These are phyloP conservation scores for Staphylotrichum longicolle DNA, from an alignment of 495 filamentous ascomycete genomes.

Conservation along the genomic window DNA sequence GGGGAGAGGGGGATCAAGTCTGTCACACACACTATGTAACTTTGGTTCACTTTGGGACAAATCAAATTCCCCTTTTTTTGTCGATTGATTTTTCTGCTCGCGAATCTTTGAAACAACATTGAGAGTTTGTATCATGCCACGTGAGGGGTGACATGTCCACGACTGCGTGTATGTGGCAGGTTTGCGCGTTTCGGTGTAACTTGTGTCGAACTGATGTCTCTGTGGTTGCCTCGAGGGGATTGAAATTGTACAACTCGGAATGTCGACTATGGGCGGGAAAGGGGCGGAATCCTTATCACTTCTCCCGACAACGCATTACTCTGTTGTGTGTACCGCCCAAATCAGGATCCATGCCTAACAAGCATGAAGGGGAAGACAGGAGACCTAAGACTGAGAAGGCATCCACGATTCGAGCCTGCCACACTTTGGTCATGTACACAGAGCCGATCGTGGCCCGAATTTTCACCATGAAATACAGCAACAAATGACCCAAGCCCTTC, in stretches of 20 bases:
- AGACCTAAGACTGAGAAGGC: not conserved
- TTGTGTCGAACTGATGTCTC: too few species aligned
- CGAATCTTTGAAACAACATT: not conserved
- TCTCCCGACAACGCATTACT: too few species aligned
- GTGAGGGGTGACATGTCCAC: too few species aligned
- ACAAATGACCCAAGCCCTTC: slow-evolving; percentile 26
- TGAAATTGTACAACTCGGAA: too few species aligned
- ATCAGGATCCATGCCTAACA: too few species aligned
- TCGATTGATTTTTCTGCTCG: not conserved
- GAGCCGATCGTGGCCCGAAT: slow-evolving; percentile 1
- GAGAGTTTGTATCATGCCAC: not conserved
- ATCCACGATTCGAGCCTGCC: slow-evolving; percentile 11
- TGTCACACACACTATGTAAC: not conserved
- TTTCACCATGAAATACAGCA: slow-evolving; percentile 21
- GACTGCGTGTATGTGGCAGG: too few species aligned
- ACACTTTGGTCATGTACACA: slow-evolving; percentile 8
- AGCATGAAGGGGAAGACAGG: too few species aligned
- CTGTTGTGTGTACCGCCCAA: too few species aligned
- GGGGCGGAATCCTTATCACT: too few species aligned
- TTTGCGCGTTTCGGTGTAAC: too few species aligned
- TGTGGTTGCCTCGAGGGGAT: too few species aligned
- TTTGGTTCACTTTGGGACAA: not conserved
- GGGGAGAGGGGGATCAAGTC: not conserved
- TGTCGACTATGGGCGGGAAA: too few species aligned
- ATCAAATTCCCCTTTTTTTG: not conserved